Evolutionary conservation across 148 eudicot genomes (phyloP).

Genomic region (Nepenthes mirabilis): DNA sequence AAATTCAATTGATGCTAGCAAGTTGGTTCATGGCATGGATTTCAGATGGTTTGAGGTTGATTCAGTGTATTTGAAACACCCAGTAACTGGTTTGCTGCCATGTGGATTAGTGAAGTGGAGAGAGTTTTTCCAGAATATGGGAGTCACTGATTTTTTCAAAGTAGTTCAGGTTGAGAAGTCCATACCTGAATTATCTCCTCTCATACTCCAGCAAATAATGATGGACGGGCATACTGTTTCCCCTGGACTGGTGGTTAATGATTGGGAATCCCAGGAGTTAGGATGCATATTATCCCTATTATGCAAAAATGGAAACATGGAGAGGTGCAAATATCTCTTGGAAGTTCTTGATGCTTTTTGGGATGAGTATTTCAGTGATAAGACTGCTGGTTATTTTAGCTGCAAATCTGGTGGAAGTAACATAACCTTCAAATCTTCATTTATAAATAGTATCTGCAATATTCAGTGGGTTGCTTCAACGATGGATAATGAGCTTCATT

Average conservation of each 20-base stretch:
- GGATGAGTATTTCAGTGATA: conserved; percentile 63
- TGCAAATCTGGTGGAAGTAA: conserved; percentile 21
- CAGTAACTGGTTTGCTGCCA: conserved; percentile 35
- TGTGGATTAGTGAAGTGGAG: conserved; percentile 55
- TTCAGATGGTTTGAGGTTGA: conserved; percentile 74
- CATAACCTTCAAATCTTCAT: conserved; percentile 43
- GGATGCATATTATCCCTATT: conserved; percentile 38
- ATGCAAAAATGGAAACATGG: conserved; percentile 30
- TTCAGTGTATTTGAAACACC: conserved; percentile 46
- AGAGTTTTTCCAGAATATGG: conserved; percentile 63
- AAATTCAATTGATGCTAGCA: conserved; percentile 44
- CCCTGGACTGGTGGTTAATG: conserved; percentile 31
- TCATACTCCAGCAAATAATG: conserved; percentile 18
- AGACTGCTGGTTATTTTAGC: conserved; percentile 33
- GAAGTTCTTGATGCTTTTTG: conserved; percentile 70
- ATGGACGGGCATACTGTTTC: conserved; percentile 25
- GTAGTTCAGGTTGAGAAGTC: conserved; percentile 41
- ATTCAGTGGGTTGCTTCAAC: conserved; percentile 55
- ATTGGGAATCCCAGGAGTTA: conserved; percentile 89
- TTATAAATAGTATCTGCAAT: conserved; percentile 38
- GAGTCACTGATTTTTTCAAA: conserved; percentile 74
- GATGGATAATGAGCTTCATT: conserved; percentile 46
- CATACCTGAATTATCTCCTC: conserved; percentile 32
- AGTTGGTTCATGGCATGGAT: conserved; percentile 40
- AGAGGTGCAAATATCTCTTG: conserved; percentile 45